Evolutionary conservation across 2,329 filamentous ascomycete species (phyloP).

Genomic region (Blastomyces gilchristii): DNA sequence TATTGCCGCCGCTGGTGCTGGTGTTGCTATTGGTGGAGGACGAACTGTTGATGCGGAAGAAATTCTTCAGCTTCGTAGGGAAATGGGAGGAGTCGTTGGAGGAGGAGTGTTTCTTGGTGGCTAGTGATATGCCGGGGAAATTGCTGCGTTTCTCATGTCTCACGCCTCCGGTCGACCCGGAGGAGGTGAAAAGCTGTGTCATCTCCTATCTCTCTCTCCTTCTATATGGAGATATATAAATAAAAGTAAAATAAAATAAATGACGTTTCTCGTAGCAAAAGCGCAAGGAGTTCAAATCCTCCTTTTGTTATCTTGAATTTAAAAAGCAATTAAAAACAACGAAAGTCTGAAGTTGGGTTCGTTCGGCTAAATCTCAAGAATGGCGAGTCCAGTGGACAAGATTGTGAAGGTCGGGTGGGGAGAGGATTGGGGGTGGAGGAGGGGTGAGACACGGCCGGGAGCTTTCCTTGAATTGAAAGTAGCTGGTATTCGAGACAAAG

Average conservation of each 20-base stretch:
- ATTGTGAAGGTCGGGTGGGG: background rate
- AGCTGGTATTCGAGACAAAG: background rate
- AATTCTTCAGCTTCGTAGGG: conserved; percentile 57
- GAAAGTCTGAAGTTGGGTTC: background rate
- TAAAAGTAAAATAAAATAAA: background rate
- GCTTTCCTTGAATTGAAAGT: background rate
- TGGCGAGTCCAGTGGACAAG: background rate
- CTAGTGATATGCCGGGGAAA: conserved; percentile 37
- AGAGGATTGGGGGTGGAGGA: background rate
- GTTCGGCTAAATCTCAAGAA: background rate
- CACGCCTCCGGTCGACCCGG: conserved; percentile 28
- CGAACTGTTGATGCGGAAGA: conserved; percentile 51
- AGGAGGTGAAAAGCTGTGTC: conserved; percentile 39
- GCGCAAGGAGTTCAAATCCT: background rate
- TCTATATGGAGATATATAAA: background rate
- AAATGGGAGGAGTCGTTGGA: conserved; percentile 44
- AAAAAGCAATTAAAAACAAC: background rate
- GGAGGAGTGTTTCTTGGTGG: conserved; percentile 37
- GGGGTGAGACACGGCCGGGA: background rate
- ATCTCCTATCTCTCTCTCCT: conserved; percentile 17
- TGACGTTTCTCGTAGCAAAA: background rate
- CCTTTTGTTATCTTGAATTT: background rate
- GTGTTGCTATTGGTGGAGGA: conserved; percentile 29
- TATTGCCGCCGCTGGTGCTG: conserved; percentile 19
- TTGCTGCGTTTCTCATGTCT: conserved; percentile 37